A percentile compares a stretch with the other conserved stretches of the same genome.
These are phyloP conservation scores for Clonostachys byssicola DNA, from an alignment of 2,329 filamentous ascomycete species.

Conservation along the genomic window DNA sequence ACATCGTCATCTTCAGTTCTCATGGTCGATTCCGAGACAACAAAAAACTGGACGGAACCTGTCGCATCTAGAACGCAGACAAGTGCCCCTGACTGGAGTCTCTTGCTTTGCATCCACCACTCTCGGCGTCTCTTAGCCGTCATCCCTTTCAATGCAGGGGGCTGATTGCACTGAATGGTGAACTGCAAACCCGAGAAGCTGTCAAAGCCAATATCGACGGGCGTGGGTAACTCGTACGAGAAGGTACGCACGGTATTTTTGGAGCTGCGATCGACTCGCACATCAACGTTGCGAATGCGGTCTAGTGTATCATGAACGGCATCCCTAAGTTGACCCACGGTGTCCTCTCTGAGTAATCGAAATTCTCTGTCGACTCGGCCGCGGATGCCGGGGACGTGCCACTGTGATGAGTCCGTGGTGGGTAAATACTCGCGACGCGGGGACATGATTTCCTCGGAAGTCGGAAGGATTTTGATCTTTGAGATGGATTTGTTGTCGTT, in stretches of 20 bases:
- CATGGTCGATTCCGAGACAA: too few species aligned
- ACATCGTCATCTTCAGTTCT: too few species aligned
- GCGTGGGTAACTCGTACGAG: slow-evolving; percentile 16
- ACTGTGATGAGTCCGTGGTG: slow-evolving; percentile 24
- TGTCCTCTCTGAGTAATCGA: slow-evolving; percentile 50
- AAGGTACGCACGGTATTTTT: slow-evolving; percentile 13
- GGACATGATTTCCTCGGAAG: slow-evolving; percentile 38
- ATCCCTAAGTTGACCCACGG: slow-evolving; percentile 46
- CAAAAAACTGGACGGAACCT: too few species aligned
- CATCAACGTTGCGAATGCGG: slow-evolving; percentile 17
- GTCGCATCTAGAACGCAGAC: too few species aligned
- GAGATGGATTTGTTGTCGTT: slow-evolving; percentile 43
- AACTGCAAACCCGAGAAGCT: slow-evolving; percentile 34
- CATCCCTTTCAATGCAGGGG: too few species aligned
- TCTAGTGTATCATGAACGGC: slow-evolving; percentile 28
- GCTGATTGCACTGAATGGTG: slow-evolving; percentile 4
- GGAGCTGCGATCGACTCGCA: slow-evolving; percentile 5
- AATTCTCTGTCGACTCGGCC: slow-evolving; percentile 52
- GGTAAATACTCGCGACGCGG: slow-evolving; percentile 37
- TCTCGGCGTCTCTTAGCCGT: too few species aligned
- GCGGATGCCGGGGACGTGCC: slow-evolving; percentile 29
- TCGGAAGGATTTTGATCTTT: slow-evolving; percentile 44
- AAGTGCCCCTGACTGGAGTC: too few species aligned
- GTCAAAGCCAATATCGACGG: slow-evolving; percentile 22
- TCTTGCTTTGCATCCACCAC: too few species aligned